Evolutionary conservation across 2,329 filamentous ascomycete species (phyloP).

Genomic region (Exophiala bonariae): DNA sequence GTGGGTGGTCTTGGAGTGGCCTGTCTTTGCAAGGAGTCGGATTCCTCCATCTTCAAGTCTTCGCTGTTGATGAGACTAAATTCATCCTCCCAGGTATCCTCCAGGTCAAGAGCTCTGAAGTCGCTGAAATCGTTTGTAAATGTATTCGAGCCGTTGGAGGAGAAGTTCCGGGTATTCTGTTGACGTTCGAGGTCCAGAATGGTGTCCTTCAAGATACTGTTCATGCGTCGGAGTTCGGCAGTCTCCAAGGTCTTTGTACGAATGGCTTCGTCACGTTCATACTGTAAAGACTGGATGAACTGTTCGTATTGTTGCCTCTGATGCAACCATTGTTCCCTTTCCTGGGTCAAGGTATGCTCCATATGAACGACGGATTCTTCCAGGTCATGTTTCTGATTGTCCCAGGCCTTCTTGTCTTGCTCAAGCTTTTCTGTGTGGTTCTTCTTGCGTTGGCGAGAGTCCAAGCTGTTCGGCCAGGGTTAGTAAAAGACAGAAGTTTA

Average conservation of each 20-base stretch:
- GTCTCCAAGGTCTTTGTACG: slow-evolving; percentile 86
- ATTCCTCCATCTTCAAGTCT: slow-evolving; percentile 61
- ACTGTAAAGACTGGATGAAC: slow-evolving; percentile 72
- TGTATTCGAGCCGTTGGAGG: slow-evolving; percentile 36
- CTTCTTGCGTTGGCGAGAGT: slow-evolving; percentile 97
- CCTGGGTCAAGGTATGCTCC: slow-evolving; percentile 34
- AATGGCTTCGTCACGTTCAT: slow-evolving; percentile 91
- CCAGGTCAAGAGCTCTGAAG: slow-evolving; percentile 82
- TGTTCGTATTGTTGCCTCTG: slow-evolving; percentile 73
- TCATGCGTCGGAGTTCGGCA: slow-evolving; percentile 87
- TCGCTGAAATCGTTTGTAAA: slow-evolving; percentile 73
- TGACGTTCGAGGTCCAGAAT: slow-evolving; percentile 49
- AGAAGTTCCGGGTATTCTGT: slow-evolving; percentile 20
- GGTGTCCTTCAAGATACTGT: slow-evolving; percentile 74
- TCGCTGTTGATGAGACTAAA: slow-evolving; percentile 72
- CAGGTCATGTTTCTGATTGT: slow-evolving; percentile 71
- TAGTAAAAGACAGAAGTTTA: slow-evolving; percentile 24
- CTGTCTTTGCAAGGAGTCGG: slow-evolving; percentile 45
- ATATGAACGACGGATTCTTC: slow-evolving; percentile 68
- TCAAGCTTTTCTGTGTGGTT: slow-evolving; percentile 95
- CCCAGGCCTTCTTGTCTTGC: slow-evolving; percentile 93
- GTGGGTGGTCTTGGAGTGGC: slow-evolving; percentile 36
- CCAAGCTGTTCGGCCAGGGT: slow-evolving; percentile 63
- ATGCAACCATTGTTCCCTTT: slow-evolving; percentile 64
- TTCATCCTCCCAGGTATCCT: slow-evolving; percentile 78